Evolutionary conservation across 2,329 filamentous ascomycete species (phyloP), one percentile per base, ranked within the genome.

Genomic region (Fusarium sp.): DNA sequence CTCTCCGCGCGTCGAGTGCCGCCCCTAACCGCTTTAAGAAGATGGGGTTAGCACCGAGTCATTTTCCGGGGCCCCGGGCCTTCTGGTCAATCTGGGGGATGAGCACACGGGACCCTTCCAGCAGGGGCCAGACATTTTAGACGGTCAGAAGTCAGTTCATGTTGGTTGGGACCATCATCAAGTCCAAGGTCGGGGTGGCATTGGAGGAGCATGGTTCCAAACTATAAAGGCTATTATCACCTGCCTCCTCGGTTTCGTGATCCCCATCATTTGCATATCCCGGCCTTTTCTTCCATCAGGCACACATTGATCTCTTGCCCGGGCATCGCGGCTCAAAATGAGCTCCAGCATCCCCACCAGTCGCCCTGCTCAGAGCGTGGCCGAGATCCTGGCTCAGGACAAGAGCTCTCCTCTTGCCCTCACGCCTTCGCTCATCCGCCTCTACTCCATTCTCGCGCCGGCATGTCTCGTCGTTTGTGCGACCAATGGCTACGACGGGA

Each of bases 401-500:
- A 65, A 65, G n/a, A 40, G 31, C 15, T 68, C 66, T 31, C 8
- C 44, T 15, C 54, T 68, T 18, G 40, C 56, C 3, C 50, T 70
- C 2, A 43, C 57, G 3, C 57, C 60, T 1, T 68, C 65, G 1
- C 53, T 68, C 3, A 30, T 70, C 10, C 41, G 65, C 23, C 57
- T 70, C 5, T 68, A 70, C 39, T 47, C 41, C 13, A 51, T 68
- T 37, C 65, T 70, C 15, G 61, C 58, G 2, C 67, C 67, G 3
- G 67, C 65, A 1, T 70, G 66, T 18, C 61, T 70, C 12, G 67
- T 68, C 8, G 67, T 70, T 27, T 65, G 62, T 15, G n/a, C 75
- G 75, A 86, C 84, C 9, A 85, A 82, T 56, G 83, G 84, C 10
- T 86, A 84, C 60, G 83, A 86, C 72, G 83, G 82, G 3, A 82